Evolutionary conservation across 345 rosid species (phyloP).

Genomic region (Lepidium africanum): DNA sequence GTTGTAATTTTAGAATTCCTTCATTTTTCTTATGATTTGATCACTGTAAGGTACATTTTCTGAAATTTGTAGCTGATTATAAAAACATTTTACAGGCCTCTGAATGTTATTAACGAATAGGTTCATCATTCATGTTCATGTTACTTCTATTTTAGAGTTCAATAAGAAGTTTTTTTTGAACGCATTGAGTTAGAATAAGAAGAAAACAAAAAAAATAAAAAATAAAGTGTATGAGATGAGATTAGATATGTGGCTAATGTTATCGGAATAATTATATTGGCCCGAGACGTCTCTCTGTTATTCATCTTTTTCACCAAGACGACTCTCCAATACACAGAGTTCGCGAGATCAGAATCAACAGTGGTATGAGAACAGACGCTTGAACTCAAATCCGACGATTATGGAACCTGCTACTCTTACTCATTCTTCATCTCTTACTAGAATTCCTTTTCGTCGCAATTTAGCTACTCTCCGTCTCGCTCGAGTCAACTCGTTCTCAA

Average conservation of each 20-base stretch:
- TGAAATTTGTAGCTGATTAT: neutral
- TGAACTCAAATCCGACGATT: neutral
- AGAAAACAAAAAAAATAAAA: neutral
- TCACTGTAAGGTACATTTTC: neutral
- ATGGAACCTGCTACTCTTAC: slow-evolving; percentile 47
- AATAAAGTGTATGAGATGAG: neutral
- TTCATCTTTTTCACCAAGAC: slow-evolving; percentile 3
- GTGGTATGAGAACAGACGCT: slow-evolving; percentile 4
- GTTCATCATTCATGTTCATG: neutral
- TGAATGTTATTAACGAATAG: neutral
- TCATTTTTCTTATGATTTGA: slow-evolving; percentile 10
- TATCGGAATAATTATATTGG: neutral
- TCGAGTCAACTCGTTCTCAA: slow-evolving; percentile 34
- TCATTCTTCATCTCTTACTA: slow-evolving; percentile 30
- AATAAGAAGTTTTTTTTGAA: neutral
- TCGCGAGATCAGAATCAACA: slow-evolving; percentile 23
- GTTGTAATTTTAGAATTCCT: slow-evolving; percentile 27
- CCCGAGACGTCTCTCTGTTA: neutral
- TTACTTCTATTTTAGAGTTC: neutral
- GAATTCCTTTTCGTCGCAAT: slow-evolving; percentile 31
- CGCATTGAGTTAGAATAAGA: neutral
- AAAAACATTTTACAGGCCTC: neutral
- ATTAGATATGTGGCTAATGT: slow-evolving; percentile 25
- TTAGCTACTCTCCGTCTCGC: slow-evolving; percentile 26
- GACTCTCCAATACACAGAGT: neutral